Base-by-base conservation (phyloP, 208 protist genomes). In the Leishmania tarentolae region DNA sequence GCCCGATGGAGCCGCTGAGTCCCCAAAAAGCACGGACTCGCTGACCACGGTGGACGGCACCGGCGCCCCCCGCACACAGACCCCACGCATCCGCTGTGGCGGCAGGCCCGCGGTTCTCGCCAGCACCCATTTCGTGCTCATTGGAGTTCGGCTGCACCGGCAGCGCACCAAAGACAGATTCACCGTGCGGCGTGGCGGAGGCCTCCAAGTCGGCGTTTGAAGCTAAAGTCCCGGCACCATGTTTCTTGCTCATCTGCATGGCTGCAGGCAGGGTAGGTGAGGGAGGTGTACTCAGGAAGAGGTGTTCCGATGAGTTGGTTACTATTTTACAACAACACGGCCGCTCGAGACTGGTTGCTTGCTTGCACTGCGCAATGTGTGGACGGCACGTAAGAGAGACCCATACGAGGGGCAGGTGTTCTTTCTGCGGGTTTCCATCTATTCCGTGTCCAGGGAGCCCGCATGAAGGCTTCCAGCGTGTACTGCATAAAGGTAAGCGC, bases 1-100 rank as follows among this genome's bases (percentile, higher is more conserved):
- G 93, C 28, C 90, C 91, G 56, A 88, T 75, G 9, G 83, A 83
- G 11, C 24, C 80, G 13, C 35, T 21, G 57, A 66, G 70, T 47
- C 37, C 61, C 61, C 57, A 24, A 78, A 75, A 44, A 50, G 4
- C 24, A 6, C 1, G 53, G 56, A 28, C 53, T 42, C 5, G 50
- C 24, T 17, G 65, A 50, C 31, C 68, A 19, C 61, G 76, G 70
- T 21, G 35, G 31, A 1, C 24, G 0, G 35, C 11, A 11, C 1
- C 65, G 46, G 42, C 8, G 0, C 40, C 24, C 50, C 17, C 21
- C 0, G 56, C 21, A n/a, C 56, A 21, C 21, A n/a, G 24, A 4
- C 24, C 24, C 8, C 7, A n/a, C 56, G 46, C 3, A 21, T 83
- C 73, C 2, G 1, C 28, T 42, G 42, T 24, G 8, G 40, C 52